Base-by-base conservation (phyloP, 129 eudicot genomes). In the Ambrosia trifida region DNA sequence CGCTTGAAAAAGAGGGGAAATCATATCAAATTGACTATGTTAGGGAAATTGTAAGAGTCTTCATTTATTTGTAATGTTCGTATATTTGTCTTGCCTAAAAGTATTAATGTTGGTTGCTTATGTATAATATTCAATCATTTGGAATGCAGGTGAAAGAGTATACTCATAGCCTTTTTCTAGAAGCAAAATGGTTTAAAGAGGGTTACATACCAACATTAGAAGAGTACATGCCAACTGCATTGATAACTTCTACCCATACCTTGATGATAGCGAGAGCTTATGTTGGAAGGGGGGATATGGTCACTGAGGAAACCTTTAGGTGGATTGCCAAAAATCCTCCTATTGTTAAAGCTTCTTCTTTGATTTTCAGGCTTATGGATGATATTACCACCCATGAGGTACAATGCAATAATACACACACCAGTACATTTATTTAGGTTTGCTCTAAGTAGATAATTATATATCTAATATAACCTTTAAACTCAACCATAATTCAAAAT, bases 191-290 rank as follows among this genome's bases (percentile, higher is more conserved):
- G 28, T 24, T 24, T 0, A 24, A 24, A 24, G 28, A 24, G 28
- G 28, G 28, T 24, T 24, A 24, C 28, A 24, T 24, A 24, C 28
- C 87, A 49, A 82, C 66, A 2, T 9, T 72, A 14, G 79, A 85
- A 12, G 90, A 85, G 64, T 80, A 83, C 51, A 70, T 83, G 72
- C 47, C 76, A 7, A 65, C 66, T 28, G 79, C 78, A 14, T 3
- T 68, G 5, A 43, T 45, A 41, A 49, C 83, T 12, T 0, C 24
- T 10, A 76, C 50, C 3, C 59, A 72, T 16, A 2, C n/a, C 41
- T 7, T 78, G 75, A 38, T 79, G 10, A 17, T 69, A 2, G 24
- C 78, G 5, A 30, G 24, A 5, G 70, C 80, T 11, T 78, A 71
- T 32, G 65, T 83, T 5, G 78, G 84, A 33, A 79, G 82, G 5